These are phyloP conservation scores for Lasiosphaeria hispida DNA, from an alignment of 495 filamentous ascomycete species.

Conservation along the genomic window DNA sequence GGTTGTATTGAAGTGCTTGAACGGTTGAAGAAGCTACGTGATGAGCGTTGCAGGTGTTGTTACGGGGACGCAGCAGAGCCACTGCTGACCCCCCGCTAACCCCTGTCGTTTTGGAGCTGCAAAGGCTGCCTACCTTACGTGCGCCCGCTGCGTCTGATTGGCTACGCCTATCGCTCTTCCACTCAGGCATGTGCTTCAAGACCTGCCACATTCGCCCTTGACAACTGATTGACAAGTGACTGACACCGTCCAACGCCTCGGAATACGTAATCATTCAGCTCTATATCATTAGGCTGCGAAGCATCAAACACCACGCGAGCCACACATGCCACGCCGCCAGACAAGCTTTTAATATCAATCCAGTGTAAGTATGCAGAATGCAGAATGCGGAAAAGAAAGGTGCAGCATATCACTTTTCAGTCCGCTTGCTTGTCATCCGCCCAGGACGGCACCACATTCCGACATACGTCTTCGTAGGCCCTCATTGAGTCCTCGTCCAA, in stretches of 20 bases:
- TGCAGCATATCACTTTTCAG: constrained; percentile 28
- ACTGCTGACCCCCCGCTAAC: constrained; percentile 13
- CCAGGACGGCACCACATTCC: constrained; percentile 78
- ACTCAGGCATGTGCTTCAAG: constrained; percentile 1
- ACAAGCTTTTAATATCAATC: background rate
- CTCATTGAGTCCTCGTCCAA: constrained; percentile 55
- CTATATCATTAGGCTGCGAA: background rate
- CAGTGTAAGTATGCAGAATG: background rate
- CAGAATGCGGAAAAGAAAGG: background rate
- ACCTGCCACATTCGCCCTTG: background rate
- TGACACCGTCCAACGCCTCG: no score
- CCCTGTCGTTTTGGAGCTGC: constrained; percentile 10
- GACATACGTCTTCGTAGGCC: constrained; percentile 84
- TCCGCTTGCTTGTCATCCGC: constrained; percentile 65
- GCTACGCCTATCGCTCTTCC: background rate
- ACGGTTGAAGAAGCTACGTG: constrained; percentile 7
- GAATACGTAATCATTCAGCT: no score
- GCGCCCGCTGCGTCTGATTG: background rate
- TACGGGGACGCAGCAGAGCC: constrained; percentile 12
- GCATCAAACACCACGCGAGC: background rate
- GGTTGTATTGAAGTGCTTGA: background rate
- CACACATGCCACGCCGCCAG: background rate
- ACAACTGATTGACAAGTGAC: background rate
- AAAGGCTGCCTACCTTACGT: no score
- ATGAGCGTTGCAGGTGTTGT: constrained; percentile 1